Evolutionary conservation across 2,329 filamentous ascomycete genomes (phyloP), one percentile per base, ranked within the genome.

Genomic region (Leptographium lundbergii): DNA sequence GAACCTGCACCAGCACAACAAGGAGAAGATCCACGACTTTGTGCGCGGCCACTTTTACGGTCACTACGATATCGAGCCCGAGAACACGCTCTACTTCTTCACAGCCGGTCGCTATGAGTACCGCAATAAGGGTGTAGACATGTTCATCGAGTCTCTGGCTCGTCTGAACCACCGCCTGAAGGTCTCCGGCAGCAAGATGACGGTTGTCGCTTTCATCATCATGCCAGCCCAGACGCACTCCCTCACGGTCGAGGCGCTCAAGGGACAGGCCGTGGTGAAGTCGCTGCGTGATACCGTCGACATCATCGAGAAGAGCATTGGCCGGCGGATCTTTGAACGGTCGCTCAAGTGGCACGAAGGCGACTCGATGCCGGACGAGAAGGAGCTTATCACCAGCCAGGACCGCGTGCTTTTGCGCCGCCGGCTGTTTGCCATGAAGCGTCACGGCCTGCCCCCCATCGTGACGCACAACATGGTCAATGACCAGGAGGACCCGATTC

Each of bases 381-480:
- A 96, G 79, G 94, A 97, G 68, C 80, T 99, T 47, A 89, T 99
- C 66, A 92, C 89, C 39, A 85, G 86, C 61, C 88, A 95, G 69
- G 94, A 99, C 72, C 91, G 92, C 63, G 91, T 97, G 61, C 82
- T 97, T 68, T 82, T 99, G 57, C 88, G 94, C 53, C 86, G 94
- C 63, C 85, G 94, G 58, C 79, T 99, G 55, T 99, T 96, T 69
- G 94, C 91, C 62, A 96, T 97, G 91, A 97, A 97, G 79, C 83
- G 94, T 57, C 81, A 91, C 71, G 84, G 82, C 47, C 81, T 97
- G 34, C 94, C 94, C 4, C 94, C 94, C 0, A 95, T 99, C 69
- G 92, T 97, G 61, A 99, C 94, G 5, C 94, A 99, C 79, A 97
- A 99, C 80, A 96, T 99, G 92, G 75, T 89, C 66, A 96, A 96